Evolutionary conservation across 2,329 filamentous ascomycete genomes (phyloP).

Genomic region (Verticillium dahliae): DNA sequence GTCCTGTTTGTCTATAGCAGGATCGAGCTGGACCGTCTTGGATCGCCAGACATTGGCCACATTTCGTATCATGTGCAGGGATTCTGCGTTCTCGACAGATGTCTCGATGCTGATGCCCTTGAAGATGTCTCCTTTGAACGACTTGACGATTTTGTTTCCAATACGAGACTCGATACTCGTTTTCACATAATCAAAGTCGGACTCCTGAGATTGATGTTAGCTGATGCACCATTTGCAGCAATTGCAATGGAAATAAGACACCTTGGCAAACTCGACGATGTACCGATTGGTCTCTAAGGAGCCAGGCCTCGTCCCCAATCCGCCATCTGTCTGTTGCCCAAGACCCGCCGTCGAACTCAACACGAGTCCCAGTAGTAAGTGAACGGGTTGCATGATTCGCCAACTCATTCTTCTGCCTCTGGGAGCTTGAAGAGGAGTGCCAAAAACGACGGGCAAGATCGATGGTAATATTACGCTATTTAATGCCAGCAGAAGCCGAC

Average conservation of each 20-base stretch:
- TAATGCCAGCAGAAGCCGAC: no score
- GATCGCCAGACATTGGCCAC: conserved; percentile 8
- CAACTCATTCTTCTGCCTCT: no score
- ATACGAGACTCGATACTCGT: not conserved
- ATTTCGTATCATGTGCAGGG: not conserved
- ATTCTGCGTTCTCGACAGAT: not conserved
- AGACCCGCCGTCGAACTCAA: not conserved
- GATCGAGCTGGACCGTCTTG: conserved; percentile 2
- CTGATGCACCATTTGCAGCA: no score
- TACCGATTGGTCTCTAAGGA: not conserved
- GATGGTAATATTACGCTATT: no score
- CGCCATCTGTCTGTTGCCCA: not conserved
- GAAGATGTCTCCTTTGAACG: conserved; percentile 8
- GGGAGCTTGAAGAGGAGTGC: no score
- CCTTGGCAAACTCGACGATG: conserved; percentile 7
- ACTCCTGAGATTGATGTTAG: not conserved
- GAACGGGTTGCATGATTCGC: no score
- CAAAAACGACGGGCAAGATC: no score
- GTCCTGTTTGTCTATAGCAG: not conserved
- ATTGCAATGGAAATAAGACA: no score
- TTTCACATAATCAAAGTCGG: not conserved
- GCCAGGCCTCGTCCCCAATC: no score
- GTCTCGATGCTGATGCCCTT: conserved; percentile 8
- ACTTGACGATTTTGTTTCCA: conserved; percentile 4
- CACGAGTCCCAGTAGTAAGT: no score